phyloP scores from a whole-genome alignment of 2,329 filamentous ascomycete species.

The Catunica adiposa region DNA sequence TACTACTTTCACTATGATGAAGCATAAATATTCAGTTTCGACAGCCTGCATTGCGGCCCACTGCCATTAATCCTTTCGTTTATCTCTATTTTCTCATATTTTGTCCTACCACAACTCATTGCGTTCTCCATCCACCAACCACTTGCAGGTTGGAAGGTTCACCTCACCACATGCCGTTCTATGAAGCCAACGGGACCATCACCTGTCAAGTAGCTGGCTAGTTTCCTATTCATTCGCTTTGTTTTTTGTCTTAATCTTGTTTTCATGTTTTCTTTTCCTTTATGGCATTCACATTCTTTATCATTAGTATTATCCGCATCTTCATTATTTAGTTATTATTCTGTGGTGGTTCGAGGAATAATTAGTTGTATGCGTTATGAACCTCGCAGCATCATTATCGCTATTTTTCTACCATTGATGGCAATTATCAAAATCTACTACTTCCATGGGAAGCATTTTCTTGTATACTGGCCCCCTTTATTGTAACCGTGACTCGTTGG shows the following conservation, averaged over 20 bases:
- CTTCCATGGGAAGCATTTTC: neutral
- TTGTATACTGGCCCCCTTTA: neutral
- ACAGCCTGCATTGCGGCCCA: neutral
- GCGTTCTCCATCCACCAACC: neutral
- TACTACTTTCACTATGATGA: neutral
- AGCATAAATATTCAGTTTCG: neutral
- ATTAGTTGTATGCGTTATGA: neutral
- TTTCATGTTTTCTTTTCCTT: neutral
- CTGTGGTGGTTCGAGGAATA: neutral
- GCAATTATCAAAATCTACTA: neutral
- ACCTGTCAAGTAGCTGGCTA: neutral
- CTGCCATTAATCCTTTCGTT: neutral
- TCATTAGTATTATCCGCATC: neutral
- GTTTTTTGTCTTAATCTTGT: neutral
- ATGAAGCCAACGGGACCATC: neutral
- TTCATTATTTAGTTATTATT: neutral
- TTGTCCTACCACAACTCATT: neutral
- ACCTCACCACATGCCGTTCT: neutral
- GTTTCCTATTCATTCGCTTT: neutral
- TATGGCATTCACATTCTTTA: neutral
- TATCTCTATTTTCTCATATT: neutral
- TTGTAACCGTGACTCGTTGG: neutral
- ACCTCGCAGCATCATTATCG: neutral
- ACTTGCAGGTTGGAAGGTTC: neutral
- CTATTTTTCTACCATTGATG: neutral